These are phyloP conservation scores for Malassezia japonica DNA, from an alignment of 1,284 basidiomycete genomes.

Conservation along the genomic window DNA sequence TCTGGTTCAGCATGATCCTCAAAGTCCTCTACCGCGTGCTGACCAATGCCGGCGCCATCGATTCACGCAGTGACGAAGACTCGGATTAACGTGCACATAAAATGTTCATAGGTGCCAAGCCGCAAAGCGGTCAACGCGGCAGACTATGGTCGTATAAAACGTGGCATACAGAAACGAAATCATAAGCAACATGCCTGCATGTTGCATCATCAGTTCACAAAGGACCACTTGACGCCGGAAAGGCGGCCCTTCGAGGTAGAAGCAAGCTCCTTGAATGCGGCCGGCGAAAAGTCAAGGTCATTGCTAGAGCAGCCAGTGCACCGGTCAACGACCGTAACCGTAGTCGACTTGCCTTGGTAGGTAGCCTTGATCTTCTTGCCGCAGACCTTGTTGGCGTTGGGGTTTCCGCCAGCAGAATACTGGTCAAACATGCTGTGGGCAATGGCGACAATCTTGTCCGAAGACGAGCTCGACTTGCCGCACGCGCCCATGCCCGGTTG, in stretches of 20 bases:
- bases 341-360: slow-evolving; percentile 34
- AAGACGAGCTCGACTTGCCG: slow-evolving; percentile 25
- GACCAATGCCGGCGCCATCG: slow-evolving; percentile 67
- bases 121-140: neutral
- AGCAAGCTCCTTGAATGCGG: slow-evolving; percentile 30
- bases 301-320: slow-evolving; percentile 29
- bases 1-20: slow-evolving; percentile 80
- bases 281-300: slow-evolving; percentile 32
- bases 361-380: slow-evolving; percentile 36
- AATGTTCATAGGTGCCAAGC: neutral
- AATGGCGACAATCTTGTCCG: slow-evolving; percentile 41
- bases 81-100: neutral
- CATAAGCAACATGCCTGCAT: neutral
- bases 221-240: slow-evolving; percentile 27
- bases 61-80: slow-evolving; percentile 49
- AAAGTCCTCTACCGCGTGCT: slow-evolving; percentile 71
- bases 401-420: slow-evolving; percentile 27
- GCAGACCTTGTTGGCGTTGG: slow-evolving; percentile 37
- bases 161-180: neutral
- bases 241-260: slow-evolving; percentile 24
- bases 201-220: neutral
- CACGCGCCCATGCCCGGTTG: slow-evolving; percentile 38
- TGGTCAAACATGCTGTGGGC: slow-evolving; percentile 29
- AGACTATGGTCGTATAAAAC: neutral
- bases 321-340: slow-evolving; percentile 32